phyloP scores from a whole-genome alignment of 2,329 filamentous ascomycete species.

The Fusarium sp. region DNA sequence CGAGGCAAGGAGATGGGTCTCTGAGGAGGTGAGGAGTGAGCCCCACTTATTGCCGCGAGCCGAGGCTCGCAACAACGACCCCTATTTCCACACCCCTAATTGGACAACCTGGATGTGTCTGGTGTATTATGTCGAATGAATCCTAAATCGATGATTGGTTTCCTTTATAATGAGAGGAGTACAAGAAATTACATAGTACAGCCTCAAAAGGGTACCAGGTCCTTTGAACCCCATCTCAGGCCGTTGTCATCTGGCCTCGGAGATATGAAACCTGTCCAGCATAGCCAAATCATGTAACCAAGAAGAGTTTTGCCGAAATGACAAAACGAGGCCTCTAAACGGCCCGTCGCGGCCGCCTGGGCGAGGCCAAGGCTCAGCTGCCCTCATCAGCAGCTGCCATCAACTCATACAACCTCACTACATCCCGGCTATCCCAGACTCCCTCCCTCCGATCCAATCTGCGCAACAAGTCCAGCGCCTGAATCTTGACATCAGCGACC shows the following conservation, averaged over 20 bases:
- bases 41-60: background rate
- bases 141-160: background rate
- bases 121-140: background rate
- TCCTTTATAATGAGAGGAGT: background rate
- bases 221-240: accelerated
- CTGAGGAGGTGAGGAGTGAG: background rate
- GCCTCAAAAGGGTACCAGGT: background rate
- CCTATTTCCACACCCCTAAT: background rate
- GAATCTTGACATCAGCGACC: background rate
- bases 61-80: background rate
- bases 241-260: background rate
- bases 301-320: background rate
- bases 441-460: background rate
- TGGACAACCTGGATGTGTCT: background rate
- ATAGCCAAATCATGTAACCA: background rate
- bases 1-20: background rate
- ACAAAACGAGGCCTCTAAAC: background rate
- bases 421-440: background rate
- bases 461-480: background rate
- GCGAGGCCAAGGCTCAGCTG: background rate
- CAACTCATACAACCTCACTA: background rate
- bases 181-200: background rate
- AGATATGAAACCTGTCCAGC: background rate
- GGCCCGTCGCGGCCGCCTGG: background rate
- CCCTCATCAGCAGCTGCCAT: background rate